Evolutionary conservation across 1,139 yeast genomes (phyloP).

Genomic region (Ogataea hybrid): DNA sequence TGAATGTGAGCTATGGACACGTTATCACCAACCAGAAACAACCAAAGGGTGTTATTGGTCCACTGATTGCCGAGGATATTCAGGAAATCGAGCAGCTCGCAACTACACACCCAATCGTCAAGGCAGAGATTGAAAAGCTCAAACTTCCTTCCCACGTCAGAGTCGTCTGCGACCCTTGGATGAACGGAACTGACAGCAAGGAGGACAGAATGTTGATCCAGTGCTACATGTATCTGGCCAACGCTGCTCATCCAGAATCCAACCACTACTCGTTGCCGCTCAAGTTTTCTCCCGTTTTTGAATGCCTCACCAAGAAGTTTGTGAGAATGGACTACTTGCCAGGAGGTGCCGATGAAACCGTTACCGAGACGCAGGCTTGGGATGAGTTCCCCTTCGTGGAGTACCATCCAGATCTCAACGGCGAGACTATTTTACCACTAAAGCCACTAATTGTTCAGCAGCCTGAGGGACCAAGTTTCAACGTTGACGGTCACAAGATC

Average conservation of each 20-base stretch:
- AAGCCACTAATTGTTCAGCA: slow-evolving; percentile 76
- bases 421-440: slow-evolving; percentile 55
- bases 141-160: slow-evolving; percentile 50
- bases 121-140: slow-evolving; percentile 63
- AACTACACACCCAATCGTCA: slow-evolving; percentile 54
- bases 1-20: slow-evolving; percentile 64
- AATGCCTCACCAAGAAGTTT: slow-evolving; percentile 60
- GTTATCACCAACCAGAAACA: slow-evolving; percentile 55
- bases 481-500: slow-evolving; percentile 59
- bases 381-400: slow-evolving; percentile 60
- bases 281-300: slow-evolving; percentile 80
- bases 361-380: slow-evolving; percentile 58
- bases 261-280: slow-evolving; percentile 85
- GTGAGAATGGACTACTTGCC: slow-evolving; percentile 80
- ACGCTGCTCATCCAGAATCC: slow-evolving; percentile 72
- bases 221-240: slow-evolving; percentile 74
- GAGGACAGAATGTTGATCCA: slow-evolving; percentile 65
- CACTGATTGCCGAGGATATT: slow-evolving; percentile 71
- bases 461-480: slow-evolving; percentile 88
- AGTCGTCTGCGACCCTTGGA: slow-evolving; percentile 81
- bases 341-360: slow-evolving; percentile 61
- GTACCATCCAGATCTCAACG: slow-evolving; percentile 72
- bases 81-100: slow-evolving; percentile 51
- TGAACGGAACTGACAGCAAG: slow-evolving; percentile 72
- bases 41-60: slow-evolving; percentile 70